phyloP scores from a whole-genome alignment of 2,329 filamentous ascomycete genomes.

The Beauveria australis region DNA sequence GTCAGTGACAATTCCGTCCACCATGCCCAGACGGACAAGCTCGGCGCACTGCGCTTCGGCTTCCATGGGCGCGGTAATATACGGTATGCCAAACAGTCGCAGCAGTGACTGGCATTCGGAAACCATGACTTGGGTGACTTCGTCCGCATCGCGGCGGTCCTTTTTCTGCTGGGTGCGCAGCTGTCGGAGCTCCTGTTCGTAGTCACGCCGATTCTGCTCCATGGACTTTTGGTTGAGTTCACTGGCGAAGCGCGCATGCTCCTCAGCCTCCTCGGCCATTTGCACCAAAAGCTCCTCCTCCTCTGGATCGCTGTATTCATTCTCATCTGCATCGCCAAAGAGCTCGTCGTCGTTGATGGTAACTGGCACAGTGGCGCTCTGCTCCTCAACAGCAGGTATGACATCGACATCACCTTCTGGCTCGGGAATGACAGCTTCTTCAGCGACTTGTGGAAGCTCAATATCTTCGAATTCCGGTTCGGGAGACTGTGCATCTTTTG shows the following conservation, averaged over 20 bases:
- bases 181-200: constrained; percentile 79
- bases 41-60: constrained; percentile 96
- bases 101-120: constrained; percentile 89
- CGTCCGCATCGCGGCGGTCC: constrained; percentile 89
- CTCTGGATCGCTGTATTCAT: constrained; percentile 76
- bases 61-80: constrained; percentile 97
- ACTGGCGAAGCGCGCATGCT: constrained; percentile 87
- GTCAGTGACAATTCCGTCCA: constrained; percentile 96
- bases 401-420: background rate
- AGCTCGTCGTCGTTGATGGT: constrained; percentile 31
- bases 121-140: constrained; percentile 94
- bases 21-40: constrained; percentile 74
- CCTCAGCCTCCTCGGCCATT: constrained; percentile 83
- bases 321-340: constrained; percentile 56
- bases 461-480: constrained; percentile 32
- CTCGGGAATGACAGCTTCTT: background rate
- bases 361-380: background rate
- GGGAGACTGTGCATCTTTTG: constrained; percentile 12
- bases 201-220: constrained; percentile 64
- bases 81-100: constrained; percentile 84
- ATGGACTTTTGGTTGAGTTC: constrained; percentile 71
- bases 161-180: constrained; percentile 93
- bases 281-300: constrained; percentile 83
- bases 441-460: constrained; percentile 14
- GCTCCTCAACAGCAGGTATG: background rate